phyloP scores from a whole-genome alignment of 2,329 filamentous ascomycete genomes.

The Penicillium corylophilum region DNA sequence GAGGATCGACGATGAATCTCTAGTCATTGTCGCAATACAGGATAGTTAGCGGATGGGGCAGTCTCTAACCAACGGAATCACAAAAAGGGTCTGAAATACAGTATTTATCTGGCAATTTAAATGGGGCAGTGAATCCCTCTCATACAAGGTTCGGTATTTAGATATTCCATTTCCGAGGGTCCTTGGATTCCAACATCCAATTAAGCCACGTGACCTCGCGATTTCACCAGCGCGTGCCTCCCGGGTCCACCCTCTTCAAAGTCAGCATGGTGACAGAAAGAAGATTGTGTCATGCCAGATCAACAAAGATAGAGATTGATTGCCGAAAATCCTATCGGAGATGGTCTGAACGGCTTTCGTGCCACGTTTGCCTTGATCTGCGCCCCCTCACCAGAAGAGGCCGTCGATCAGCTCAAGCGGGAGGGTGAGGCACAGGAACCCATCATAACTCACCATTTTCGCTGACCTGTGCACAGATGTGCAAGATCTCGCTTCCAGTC shows the following conservation, averaged over 20 bases:
- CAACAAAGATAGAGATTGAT: constrained; percentile 2
- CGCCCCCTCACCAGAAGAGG: constrained; percentile 1
- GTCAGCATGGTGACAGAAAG: constrained; percentile 1
- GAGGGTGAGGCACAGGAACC: constrained; percentile 1
- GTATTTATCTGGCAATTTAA: too few species aligned
- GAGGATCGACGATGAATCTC: too few species aligned
- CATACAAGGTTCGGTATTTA: too few species aligned
- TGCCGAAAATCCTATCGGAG: constrained; percentile 5
- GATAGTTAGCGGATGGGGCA: too few species aligned
- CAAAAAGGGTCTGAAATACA: too few species aligned
- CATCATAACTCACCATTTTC: neutral
- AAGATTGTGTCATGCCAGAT: constrained; percentile 1
- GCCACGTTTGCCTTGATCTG: constrained; percentile 5
- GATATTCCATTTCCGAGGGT: too few species aligned
- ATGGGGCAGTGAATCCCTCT: too few species aligned
- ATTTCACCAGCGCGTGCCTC: neutral
- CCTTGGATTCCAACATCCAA: too few species aligned
- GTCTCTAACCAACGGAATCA: too few species aligned
- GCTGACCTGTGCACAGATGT: constrained; percentile 2
- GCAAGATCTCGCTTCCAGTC: constrained; percentile 3
- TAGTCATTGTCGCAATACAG: too few species aligned
- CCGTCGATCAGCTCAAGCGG: constrained; percentile 3
- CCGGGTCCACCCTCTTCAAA: neutral
- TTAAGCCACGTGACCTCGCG: too few species aligned
- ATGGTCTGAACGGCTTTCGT: constrained; percentile 4